Base-by-base conservation (phyloP, 108 stramenopile genomes). In the Pinguiococcus pyrenoidosus region DNA sequence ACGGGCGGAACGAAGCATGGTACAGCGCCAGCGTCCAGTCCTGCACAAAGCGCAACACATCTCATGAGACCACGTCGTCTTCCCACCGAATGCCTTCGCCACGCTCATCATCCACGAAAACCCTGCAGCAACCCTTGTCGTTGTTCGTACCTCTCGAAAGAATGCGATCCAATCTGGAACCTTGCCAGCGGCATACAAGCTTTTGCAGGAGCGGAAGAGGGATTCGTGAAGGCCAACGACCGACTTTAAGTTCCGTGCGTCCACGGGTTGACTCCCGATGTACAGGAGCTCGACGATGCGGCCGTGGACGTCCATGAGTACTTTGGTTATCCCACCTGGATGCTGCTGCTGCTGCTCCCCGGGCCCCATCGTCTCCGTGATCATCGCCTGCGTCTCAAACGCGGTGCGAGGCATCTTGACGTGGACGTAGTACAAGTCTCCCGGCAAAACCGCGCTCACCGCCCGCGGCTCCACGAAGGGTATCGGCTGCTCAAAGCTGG, bases 221-320 rank as follows among this genome's bases (percentile, higher is more conserved):
- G 54, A 33, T 28, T 55, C 40, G 8, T 64, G 62, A 24, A 33
- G n/a, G 17, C 62, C 62, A 6, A 64, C 62, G 32, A 64, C n/a
- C 27, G 20, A 10, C 36, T 21, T 46, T 1, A 36, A 12, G 14
- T 45, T 45, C 59, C 27, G 32, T 26, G 34, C 51, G 27, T 61
- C 24, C 2, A 55, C 24, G 37, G 23, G 29, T n/a, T 32, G 35
- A 0, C 10, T 30, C 2, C 44, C 54, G 10, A 44, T 18, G 28
- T 55, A 46, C 10, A 55, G 8, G 22, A 44, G 25, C 22, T 51
- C 51, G 6, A 2, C 3, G 10, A 46, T 12, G 21, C 33, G 21
- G 6, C 44, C 54, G 9, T 18, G 4, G 1, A 5, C 10, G 44
- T 46, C 44, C n/a, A n/a, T n/a, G n/a, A n/a, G n/a, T n/a, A n/a